Evolutionary conservation across 495 filamentous ascomycete species (phyloP), one percentile per base, ranked within the genome.

Genomic region (Annulohypoxylon bovei): DNA sequence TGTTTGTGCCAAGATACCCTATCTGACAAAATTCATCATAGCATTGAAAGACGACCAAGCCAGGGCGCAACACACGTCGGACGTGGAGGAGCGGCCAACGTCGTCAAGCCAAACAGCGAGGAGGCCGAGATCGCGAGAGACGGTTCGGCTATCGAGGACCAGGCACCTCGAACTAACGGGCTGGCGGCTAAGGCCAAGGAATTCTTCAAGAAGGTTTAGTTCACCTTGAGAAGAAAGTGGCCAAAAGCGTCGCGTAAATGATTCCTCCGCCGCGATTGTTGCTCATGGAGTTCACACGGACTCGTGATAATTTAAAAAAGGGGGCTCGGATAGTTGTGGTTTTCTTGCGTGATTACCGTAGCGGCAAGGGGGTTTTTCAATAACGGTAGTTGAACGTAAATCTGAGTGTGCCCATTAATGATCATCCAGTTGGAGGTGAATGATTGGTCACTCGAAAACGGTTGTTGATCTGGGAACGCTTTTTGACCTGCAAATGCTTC

Each of bases 21-120:
- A 44, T 8, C 68, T 56, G 59, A 74, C 57, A 56, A 47, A 52
- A 32, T 44, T 23, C 18, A 22, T 20, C 14, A 22, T 58, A 84
- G 81, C 47, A 78, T 84, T 37, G 70, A 79, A 55, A 80, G 81
- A 61, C 76, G 73, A 53, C 55, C 68, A 5, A 81, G 78, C 75
- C 71, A 76, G 7, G 76, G 77, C 54, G 77, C 71, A 22, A 77
- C 76, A 4, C 83, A 86, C 73, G 71, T 84, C 62, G 86, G 86
- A 23, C 86, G 86, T 53, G 86, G 87, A 37, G 88, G 87, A 47
- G 85, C 82, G 23, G 87, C 84, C 57, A 90, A 89, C 72, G 75
- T 88, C 30, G 84, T 83, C 78, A 6, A 68, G 42, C 27, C 67
- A 67, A 33, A 28, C 22, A 56, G 59, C 59, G 77, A 78, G 32